Evolutionary conservation across 2,329 filamentous ascomycete genomes (phyloP).

Genomic region (Trichoderma harzianum): DNA sequence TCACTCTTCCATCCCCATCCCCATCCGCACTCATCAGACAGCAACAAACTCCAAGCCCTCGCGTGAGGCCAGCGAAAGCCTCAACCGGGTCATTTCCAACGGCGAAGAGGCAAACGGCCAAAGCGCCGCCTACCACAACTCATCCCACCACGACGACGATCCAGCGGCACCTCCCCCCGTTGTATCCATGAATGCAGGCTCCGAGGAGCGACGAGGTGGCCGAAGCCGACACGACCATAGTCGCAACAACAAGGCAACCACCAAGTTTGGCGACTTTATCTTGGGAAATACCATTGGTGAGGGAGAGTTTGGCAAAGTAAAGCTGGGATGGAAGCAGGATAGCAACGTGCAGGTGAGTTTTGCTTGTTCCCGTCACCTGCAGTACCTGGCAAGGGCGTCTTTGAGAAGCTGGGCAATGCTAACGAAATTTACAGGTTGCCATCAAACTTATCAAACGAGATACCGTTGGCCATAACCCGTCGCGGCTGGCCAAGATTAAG

Average conservation of each 20-base stretch:
- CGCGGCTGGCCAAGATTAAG: slow-evolving; percentile 91
- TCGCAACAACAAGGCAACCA: slow-evolving; percentile 58
- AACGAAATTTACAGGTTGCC: slow-evolving; percentile 61
- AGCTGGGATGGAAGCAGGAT: slow-evolving; percentile 96
- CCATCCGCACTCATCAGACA: slow-evolving; percentile 43
- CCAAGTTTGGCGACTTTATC: slow-evolving; percentile 92
- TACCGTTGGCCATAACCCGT: slow-evolving; percentile 81
- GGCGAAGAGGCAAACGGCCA: slow-evolving; percentile 32
- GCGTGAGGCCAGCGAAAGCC: slow-evolving; percentile 73
- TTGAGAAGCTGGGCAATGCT: neutral
- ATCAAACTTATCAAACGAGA: slow-evolving; percentile 98
- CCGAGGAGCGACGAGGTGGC: slow-evolving; percentile 47
- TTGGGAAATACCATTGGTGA: slow-evolving; percentile 94
- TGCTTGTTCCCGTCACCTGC: neutral
- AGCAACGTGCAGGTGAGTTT: slow-evolving; percentile 71
- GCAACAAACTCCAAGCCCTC: slow-evolving; percentile 53
- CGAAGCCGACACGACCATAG: slow-evolving; percentile 60
- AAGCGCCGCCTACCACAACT: slow-evolving; percentile 26
- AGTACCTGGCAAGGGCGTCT: neutral
- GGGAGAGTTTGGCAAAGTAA: slow-evolving; percentile 98
- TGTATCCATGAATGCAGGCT: slow-evolving; percentile 41
- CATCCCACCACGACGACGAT: slow-evolving; percentile 34
- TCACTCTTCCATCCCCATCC: slow-evolving; percentile 32
- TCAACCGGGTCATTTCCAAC: slow-evolving; percentile 64
- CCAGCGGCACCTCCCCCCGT: slow-evolving; percentile 45